Evolutionary conservation across 2,329 filamentous ascomycete species (phyloP).

Genomic region (Rhynchosporium secalis): DNA sequence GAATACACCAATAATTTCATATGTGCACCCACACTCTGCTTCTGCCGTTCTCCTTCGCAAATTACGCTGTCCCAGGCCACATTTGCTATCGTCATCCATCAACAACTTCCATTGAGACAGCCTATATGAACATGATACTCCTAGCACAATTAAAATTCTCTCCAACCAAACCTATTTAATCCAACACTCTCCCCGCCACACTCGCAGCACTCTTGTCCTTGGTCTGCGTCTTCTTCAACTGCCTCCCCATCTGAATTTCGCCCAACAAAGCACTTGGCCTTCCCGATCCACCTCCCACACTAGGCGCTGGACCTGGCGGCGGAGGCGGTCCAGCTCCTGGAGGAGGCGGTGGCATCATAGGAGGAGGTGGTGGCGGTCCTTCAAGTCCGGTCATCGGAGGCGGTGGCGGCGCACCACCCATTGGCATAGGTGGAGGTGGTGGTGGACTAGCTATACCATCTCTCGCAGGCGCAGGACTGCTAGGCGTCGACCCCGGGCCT

Average conservation of each 20-base stretch:
- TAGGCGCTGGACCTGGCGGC: slow-evolving; percentile 29
- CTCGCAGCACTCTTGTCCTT: slow-evolving; percentile 78
- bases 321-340: slow-evolving; percentile 46
- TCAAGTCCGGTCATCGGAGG: slow-evolving; percentile 39
- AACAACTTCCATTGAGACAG: no score
- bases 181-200: slow-evolving; percentile 72
- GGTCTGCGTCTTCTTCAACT: slow-evolving; percentile 83
- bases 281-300: slow-evolving; percentile 43
- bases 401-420: slow-evolving; percentile 43
- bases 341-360: slow-evolving; percentile 38
- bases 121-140: no score
- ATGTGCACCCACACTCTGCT: no score
- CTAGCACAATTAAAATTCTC: no score
- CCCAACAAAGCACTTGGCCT: slow-evolving; percentile 68
- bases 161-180: slow-evolving; percentile 22
- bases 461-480: slow-evolving; percentile 43
- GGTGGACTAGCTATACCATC: slow-evolving; percentile 45
- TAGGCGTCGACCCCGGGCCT: slow-evolving; percentile 52
- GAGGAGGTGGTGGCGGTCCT: slow-evolving; percentile 41
- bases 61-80: no score
- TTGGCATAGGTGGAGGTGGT: slow-evolving; percentile 51
- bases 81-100: no score
- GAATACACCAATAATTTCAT: no score
- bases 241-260: slow-evolving; percentile 78
- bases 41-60: no score